Evolutionary conservation across 768 basidiomycete species (phyloP), one percentile per base, ranked within the genome.

Genomic region (Sarcodon sp.): DNA sequence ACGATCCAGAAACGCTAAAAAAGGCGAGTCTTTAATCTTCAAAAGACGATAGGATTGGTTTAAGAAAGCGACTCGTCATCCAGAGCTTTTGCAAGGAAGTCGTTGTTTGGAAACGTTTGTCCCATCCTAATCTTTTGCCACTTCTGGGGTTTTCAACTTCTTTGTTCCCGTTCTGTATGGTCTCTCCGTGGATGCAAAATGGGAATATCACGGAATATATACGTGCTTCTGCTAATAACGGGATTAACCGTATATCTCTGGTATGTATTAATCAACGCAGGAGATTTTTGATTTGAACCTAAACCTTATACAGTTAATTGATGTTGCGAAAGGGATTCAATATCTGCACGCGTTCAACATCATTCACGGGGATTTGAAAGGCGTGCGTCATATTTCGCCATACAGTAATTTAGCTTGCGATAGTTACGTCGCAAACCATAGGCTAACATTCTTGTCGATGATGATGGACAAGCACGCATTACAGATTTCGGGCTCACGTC

Each of bases 401-500:
- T 41, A 7, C 10, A 4, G 32, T 11, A 43, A 15, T 8, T 43
- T 16, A 3, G 10, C 33, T n/a, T 31, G 8, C 5, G 33, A 1
- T 15, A 5, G 12, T 33, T 43, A 32, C 16, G 3, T 32, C 18
- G n/a, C 21, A 16, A 6, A 10, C 21, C 16, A 31, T 31, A 52
- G 51, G 50, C 34, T 4, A 54, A 53, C 31, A 41, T 54, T 33
- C 52, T 54, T 33, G 49, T 54, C 6, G 49, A 50, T 32, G 44
- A 31, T 31, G 27, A 35, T 31, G 31, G 36, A 7, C 9, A 47
- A 33, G 48, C 49, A 8, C 38, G 48, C 11, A 34, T 54, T 16
- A 46, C 54, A 8, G 54, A 54, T 33, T 54, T 54, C 43, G 54
- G 54, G 10, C 45, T 52, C 3, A 35, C 48, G 6, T 44, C 15